Percentiles rank a stretch among this genome's conserved stretches.
phyloP scores from a whole-genome alignment of 2,329 filamentous ascomycete species.

The Diaporthe capsici region DNA sequence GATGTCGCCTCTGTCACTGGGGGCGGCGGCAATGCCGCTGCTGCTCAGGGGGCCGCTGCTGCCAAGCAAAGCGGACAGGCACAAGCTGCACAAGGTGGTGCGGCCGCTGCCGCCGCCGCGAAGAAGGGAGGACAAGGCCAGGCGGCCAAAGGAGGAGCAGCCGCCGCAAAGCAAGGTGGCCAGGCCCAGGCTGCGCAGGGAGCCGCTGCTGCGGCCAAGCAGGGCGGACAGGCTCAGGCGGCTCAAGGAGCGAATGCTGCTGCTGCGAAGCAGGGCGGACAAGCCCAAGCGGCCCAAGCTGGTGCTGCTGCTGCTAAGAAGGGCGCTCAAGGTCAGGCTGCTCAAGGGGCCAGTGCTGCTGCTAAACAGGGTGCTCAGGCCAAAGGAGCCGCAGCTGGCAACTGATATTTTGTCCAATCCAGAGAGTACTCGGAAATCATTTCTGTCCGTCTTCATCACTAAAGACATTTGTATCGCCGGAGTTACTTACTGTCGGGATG shows the following conservation, averaged over 20 bases:
- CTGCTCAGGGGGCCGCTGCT: background rate
- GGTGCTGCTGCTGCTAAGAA: background rate
- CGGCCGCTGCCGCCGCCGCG: background rate
- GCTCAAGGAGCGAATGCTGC: background rate
- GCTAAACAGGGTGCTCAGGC: background rate
- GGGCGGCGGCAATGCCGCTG: background rate
- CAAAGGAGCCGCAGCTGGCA: background rate
- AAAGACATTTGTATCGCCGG: background rate
- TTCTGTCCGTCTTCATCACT: background rate
- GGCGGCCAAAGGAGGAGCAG: background rate
- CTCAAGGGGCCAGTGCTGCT: too few relatives aligned
- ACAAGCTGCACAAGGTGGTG: background rate
- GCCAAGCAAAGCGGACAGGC: background rate
- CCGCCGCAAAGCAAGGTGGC: background rate
- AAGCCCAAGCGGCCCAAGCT: background rate
- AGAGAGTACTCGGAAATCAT: background rate
- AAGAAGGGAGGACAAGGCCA: background rate
- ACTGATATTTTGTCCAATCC: background rate
- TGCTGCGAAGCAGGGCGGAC: background rate
- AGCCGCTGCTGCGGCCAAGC: background rate
- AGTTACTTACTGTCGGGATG: too few relatives aligned
- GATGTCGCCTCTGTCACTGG: slow-evolving; percentile 16
- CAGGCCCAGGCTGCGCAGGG: background rate
- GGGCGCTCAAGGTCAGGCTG: background rate
- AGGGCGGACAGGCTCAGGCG: too few relatives aligned